Percentiles rank a stretch among this genome's conserved stretches.
Evolutionary conservation across 2,329 filamentous ascomycete species (phyloP).

Genomic region (Fulvia fulva): DNA sequence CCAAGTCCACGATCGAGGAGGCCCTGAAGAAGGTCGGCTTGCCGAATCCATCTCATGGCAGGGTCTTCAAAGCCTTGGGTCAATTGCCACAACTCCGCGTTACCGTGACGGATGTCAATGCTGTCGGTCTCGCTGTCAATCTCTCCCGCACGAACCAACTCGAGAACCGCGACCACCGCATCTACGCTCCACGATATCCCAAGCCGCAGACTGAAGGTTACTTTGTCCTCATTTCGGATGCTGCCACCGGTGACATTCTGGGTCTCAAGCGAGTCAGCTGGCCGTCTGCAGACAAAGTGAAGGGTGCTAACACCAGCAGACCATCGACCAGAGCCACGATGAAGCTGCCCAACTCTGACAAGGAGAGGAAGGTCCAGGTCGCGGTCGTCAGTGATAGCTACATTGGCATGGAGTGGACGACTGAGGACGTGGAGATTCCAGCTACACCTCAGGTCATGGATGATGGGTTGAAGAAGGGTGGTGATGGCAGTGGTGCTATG

Average conservation of each 20-base stretch:
- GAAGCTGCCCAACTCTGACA: constrained; percentile 54
- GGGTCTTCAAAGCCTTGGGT: constrained; percentile 58
- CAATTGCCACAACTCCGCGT: constrained; percentile 68
- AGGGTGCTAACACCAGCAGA: constrained; percentile 33
- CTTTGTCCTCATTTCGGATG: constrained; percentile 74
- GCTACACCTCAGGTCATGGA: constrained; percentile 30
- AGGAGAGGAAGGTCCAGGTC: constrained; percentile 65
- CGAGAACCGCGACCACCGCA: constrained; percentile 62
- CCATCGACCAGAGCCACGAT: constrained; percentile 56
- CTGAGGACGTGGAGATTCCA: constrained; percentile 51
- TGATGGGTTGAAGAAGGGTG: constrained; percentile 27
- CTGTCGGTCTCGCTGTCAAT: constrained; percentile 59
- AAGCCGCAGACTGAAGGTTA: constrained; percentile 93
- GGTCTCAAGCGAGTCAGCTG: constrained; percentile 84
- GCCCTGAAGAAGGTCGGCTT: constrained; percentile 52
- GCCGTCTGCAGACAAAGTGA: constrained; percentile 42
- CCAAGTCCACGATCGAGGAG: constrained; percentile 27
- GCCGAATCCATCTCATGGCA: constrained; percentile 40
- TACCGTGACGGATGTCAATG: constrained; percentile 57
- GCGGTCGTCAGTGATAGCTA: constrained; percentile 83
- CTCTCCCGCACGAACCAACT: constrained; percentile 65
- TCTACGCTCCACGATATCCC: constrained; percentile 85
- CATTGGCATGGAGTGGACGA: constrained; percentile 65
- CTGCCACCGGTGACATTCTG: constrained; percentile 68
- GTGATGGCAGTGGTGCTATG: neutral